Base-by-base conservation (phyloP, 1,284 basidiomycete species). In the Baeospora myosura region DNA sequence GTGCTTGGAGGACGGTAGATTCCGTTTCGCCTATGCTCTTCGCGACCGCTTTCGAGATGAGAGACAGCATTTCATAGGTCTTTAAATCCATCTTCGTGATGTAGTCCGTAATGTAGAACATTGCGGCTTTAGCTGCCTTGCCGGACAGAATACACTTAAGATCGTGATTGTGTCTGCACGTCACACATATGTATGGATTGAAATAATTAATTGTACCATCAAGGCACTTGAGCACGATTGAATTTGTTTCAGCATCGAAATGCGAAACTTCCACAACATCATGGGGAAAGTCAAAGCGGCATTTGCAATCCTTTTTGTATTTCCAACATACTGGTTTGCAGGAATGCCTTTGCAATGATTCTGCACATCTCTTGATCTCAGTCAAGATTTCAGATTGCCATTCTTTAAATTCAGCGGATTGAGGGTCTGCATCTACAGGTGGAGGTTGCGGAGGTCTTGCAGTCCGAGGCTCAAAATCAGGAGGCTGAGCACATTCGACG, bases 21-120 rank as follows among this genome's bases (percentile, higher is more conserved):
- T 53, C 30, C 3, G 54, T 52, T 5, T 43, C 21, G n/a, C 49
- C 40, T 2, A 56, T 31, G 2, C 50, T 52, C n/a, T 50, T 47
- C 29, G 49, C 53, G 1, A 51, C 52, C 11, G 52, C 50, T 25
- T 36, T 33, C 3, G 38, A 43, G 2, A 43, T 20, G 4, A 47
- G 22, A 12, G 38, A 36, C 3, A 47, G 29, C 12, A 44, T 24
- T 10, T 48, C 32, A 28, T 56, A 51, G 4, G 54, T 45, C 17
- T 54, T 53, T 4, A 57, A 18, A 10, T 51, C 41, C 3, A 55
- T 41, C 34, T 62, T 62, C 0, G 54, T 59, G 12, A 61, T 60
- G 37, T 61, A 61, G 39, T 60, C 53, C 0, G 59, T 58, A 12
- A 60, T 55, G 40, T 61, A 61, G 21, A 58, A 52, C 7, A 60